These are phyloP conservation scores for Colletotrichum incanum DNA, from an alignment of 2,329 filamentous ascomycete genomes.

Conservation along the genomic window DNA sequence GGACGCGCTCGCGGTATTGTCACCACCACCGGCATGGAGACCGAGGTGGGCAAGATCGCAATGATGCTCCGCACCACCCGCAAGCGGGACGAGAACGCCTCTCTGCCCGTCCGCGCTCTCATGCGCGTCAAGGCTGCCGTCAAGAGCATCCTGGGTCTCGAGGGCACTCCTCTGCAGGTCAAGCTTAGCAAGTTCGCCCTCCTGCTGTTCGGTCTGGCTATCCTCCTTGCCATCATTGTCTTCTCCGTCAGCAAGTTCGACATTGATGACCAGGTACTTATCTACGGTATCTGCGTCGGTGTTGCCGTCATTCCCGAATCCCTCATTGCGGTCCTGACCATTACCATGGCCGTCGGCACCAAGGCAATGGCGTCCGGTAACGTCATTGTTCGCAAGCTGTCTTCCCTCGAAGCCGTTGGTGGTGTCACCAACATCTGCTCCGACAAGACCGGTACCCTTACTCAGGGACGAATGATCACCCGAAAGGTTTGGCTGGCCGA, in stretches of 20 bases:
- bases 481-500: constrained; percentile 74
- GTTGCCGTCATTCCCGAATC: constrained; percentile 78
- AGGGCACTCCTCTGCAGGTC: constrained; percentile 87
- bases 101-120: constrained; percentile 59
- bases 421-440: constrained; percentile 81
- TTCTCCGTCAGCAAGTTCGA: constrained; percentile 72
- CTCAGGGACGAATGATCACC: constrained; percentile 77
- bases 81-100: constrained; percentile 62
- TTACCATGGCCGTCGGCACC: constrained; percentile 78
- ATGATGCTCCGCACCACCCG: constrained; percentile 74
- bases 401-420: constrained; percentile 77
- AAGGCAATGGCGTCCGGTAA: constrained; percentile 76
- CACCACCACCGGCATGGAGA: constrained; percentile 79
- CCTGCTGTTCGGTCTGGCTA: constrained; percentile 81
- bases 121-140: constrained; percentile 57
- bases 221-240: constrained; percentile 73
- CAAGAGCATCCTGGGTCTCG: constrained; percentile 73
- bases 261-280: constrained; percentile 70
- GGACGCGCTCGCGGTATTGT: constrained; percentile 80
- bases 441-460: constrained; percentile 79
- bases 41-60: constrained; percentile 84
- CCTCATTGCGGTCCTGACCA: constrained; percentile 78
- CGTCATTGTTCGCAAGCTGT: constrained; percentile 77
- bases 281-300: constrained; percentile 74
- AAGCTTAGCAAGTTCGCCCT: constrained; percentile 90